Percentiles rank a stretch among this genome's conserved stretches.
Conservation (phyloP, 2,329 filamentous ascomycete species). For the Sporothrix pseudoabietina region DNA sequence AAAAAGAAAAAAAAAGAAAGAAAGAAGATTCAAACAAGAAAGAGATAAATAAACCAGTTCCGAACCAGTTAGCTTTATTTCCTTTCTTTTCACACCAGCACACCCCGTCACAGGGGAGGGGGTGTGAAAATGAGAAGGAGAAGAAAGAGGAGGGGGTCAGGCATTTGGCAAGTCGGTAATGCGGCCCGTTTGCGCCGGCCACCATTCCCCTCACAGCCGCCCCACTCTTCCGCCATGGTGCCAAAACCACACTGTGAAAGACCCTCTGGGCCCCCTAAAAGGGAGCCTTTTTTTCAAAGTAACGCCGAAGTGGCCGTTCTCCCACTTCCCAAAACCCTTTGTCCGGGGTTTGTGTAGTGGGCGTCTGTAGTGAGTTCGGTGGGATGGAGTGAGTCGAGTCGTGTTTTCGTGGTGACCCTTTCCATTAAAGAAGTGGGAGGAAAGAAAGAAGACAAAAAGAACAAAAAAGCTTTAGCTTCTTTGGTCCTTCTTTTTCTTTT, state of each 20-base stretch:
- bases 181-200: slow-evolving; percentile 11
- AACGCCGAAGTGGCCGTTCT: slow-evolving; percentile 18
- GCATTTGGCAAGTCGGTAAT: slow-evolving; percentile 5
- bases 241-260: not conserved
- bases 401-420: not conserved
- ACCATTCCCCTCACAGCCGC: not conserved
- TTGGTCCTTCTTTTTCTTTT: not conserved
- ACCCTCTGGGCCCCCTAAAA: not conserved
- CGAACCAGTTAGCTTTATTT: not conserved
- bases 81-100: not conserved
- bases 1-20: slow-evolving; percentile 8
- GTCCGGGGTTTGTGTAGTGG: not conserved
- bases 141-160: not conserved
- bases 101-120: not conserved
- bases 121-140: not conserved
- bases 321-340: not conserved
- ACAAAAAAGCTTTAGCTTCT: slow-evolving; percentile 5
- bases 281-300: not conserved
- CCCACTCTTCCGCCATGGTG: not conserved
- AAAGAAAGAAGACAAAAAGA: not conserved
- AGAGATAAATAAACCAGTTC: not conserved
- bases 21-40: slow-evolving; percentile 3
- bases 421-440: not conserved
- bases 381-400: not conserved
- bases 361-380: not conserved